Conservation (phyloP, 768 basidiomycete genomes). For the Tylopilus felleus region DNA sequence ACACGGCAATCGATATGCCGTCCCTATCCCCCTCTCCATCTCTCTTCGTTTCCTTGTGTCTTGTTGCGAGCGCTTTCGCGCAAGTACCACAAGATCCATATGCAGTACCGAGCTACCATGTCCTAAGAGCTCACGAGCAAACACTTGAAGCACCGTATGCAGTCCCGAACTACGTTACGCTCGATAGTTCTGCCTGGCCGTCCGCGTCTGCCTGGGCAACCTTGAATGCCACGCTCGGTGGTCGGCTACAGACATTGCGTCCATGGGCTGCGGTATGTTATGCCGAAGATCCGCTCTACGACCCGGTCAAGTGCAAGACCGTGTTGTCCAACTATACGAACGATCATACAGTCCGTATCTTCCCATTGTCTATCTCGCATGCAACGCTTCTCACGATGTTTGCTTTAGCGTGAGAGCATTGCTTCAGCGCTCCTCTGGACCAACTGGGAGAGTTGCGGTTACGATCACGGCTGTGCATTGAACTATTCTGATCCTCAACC, state of each 20-base stretch:
- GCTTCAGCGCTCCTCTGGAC: slow-evolving; percentile 19
- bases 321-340: slow-evolving; percentile 14
- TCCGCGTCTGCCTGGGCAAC: slow-evolving; percentile 3
- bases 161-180: background rate
- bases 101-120: background rate
- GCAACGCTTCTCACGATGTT: no score
- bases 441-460: slow-evolving; percentile 21
- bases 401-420: slow-evolving; percentile 9
- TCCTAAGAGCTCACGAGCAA: background rate
- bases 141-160: background rate
- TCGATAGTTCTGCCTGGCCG: slow-evolving; percentile 7
- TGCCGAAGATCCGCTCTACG: slow-evolving; percentile 5
- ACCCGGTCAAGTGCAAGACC: slow-evolving; percentile 1
- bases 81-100: background rate
- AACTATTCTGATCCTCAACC: slow-evolving; percentile 19
- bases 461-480: slow-evolving; percentile 11
- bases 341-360: slow-evolving; percentile 2
- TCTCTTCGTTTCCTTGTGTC: background rate
- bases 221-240: slow-evolving; percentile 9
- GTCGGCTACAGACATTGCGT: slow-evolving; percentile 9
- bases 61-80: background rate
- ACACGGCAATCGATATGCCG: background rate
- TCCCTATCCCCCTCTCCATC: background rate
- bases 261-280: slow-evolving; percentile 18
- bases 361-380: background rate